Percentiles rank a stretch among this genome's conserved stretches.
phyloP scores from a whole-genome alignment of 768 basidiomycete species.

The Pulveroboletus sp. region DNA sequence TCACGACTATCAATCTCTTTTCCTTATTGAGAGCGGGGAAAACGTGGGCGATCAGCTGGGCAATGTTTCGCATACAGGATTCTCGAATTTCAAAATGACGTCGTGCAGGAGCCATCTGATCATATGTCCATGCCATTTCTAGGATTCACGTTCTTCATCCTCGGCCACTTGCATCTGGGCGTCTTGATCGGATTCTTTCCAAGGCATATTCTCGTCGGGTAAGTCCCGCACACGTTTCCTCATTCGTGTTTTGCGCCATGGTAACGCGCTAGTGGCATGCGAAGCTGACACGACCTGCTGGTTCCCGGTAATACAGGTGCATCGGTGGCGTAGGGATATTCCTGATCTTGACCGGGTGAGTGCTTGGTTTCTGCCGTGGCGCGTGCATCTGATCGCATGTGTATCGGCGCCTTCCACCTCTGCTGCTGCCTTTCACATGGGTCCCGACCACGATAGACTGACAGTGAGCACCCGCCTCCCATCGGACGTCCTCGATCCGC shows the following conservation, averaged over 20 bases:
- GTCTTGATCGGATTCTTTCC: constrained; percentile 93
- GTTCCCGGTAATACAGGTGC: no score
- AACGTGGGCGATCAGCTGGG: background rate
- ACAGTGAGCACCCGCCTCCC: constrained; percentile 81
- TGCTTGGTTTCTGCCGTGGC: background rate
- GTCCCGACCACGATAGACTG: constrained; percentile 44
- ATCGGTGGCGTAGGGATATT: constrained; percentile 98
- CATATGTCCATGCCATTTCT: background rate
- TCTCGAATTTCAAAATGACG: constrained; percentile 14
- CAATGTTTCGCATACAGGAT: background rate
- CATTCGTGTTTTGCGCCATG: background rate
- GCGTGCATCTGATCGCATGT: constrained; percentile 2
- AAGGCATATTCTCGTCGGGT: constrained; percentile 94
- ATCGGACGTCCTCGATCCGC: constrained; percentile 65
- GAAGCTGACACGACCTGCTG: no score
- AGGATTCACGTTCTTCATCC: constrained; percentile 71
- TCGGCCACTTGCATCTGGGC: constrained; percentile 81
- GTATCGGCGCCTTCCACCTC: background rate
- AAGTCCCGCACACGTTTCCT: constrained; percentile 25
- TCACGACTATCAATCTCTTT: no score
- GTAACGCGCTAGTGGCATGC: no score
- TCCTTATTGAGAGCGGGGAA: background rate
- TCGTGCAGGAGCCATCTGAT: constrained; percentile 5
- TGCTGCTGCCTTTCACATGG: background rate
- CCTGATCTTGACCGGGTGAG: constrained; percentile 82